These are phyloP conservation scores for Aureobasidium sp. DNA, from an alignment of 2,329 filamentous ascomycete species.

Conservation along the genomic window DNA sequence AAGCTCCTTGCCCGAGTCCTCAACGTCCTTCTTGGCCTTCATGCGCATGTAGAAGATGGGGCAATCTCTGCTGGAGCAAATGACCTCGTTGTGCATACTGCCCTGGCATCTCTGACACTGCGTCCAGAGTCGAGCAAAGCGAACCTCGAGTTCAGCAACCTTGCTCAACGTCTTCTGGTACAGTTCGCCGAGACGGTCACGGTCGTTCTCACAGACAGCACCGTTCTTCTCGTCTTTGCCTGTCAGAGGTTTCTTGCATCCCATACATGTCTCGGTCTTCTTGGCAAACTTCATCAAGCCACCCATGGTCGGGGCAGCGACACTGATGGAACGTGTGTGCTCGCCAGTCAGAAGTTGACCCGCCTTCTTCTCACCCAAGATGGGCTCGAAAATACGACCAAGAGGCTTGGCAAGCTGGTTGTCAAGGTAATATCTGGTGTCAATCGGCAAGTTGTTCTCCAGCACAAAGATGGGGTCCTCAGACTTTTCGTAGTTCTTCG, in stretches of 20 bases:
- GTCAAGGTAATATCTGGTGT: slow-evolving; percentile 97
- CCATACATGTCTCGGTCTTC: slow-evolving; percentile 97
- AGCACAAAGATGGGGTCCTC: slow-evolving; percentile 96
- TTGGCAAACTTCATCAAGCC: slow-evolving; percentile 98
- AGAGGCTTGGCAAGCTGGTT: slow-evolving; percentile 96
- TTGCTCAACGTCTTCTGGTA: slow-evolving; percentile 87
- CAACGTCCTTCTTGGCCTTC: slow-evolving; percentile 99
- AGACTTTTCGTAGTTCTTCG: slow-evolving; percentile 94
- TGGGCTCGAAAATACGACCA: slow-evolving; percentile 93
- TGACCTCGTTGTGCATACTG: slow-evolving; percentile 96
- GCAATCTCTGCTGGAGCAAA: slow-evolving; percentile 92
- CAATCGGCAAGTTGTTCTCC: slow-evolving; percentile 95
- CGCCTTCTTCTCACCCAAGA: slow-evolving; percentile 87
- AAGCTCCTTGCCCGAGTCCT: slow-evolving; percentile 88
- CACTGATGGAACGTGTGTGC: slow-evolving; percentile 89
- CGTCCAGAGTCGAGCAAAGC: slow-evolving; percentile 91
- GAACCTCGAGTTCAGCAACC: slow-evolving; percentile 84
- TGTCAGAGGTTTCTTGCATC: slow-evolving; percentile 91
- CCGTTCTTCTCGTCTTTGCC: slow-evolving; percentile 72
- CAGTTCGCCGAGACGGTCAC: slow-evolving; percentile 78
- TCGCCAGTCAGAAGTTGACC: slow-evolving; percentile 80
- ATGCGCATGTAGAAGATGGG: slow-evolving; percentile 99
- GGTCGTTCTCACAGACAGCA: slow-evolving; percentile 82
- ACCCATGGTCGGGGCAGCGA: slow-evolving; percentile 83
- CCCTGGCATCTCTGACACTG: slow-evolving; percentile 97